Conservation (phyloP, 2,329 filamentous ascomycete species). For the Colletotrichum acutatum region DNA sequence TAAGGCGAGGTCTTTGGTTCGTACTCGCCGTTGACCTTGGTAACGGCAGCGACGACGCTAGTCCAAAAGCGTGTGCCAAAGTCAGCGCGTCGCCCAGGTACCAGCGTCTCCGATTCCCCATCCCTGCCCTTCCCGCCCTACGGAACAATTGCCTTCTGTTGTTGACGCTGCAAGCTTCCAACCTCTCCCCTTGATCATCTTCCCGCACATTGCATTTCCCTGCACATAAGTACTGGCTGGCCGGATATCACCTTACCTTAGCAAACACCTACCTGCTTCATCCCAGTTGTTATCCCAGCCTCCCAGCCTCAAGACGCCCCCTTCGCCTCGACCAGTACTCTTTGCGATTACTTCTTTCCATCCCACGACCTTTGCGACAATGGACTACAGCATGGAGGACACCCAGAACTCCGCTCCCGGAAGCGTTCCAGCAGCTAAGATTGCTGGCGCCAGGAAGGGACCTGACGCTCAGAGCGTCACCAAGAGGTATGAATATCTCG, state of each 20-base stretch:
- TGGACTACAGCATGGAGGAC: slow-evolving; percentile 62
- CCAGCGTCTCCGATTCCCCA: slow-evolving; percentile 29
- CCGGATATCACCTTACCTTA: neutral
- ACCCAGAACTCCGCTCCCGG: slow-evolving; percentile 76
- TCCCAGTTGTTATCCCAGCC: neutral
- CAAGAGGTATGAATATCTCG: slow-evolving; percentile 69
- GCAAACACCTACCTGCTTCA: slow-evolving; percentile 10
- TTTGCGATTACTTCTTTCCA: neutral
- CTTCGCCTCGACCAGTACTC: neutral
- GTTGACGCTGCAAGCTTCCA: slow-evolving; percentile 9
- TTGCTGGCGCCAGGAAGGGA: slow-evolving; percentile 65
- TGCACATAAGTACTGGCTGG: slow-evolving; percentile 11
- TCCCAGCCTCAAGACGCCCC: neutral
- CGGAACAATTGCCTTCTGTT: slow-evolving; percentile 23
- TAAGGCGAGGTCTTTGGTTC: neutral
- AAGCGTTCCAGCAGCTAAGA: slow-evolving; percentile 70
- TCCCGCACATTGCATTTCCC: neutral
- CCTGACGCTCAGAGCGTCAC: slow-evolving; percentile 79
- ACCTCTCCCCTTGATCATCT: slow-evolving; percentile 19
- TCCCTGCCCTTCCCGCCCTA: slow-evolving; percentile 22
- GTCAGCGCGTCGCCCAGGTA: slow-evolving; percentile 34
- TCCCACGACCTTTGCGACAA: slow-evolving; percentile 34
- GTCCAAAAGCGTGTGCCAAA: slow-evolving; percentile 13
- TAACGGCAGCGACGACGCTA: slow-evolving; percentile 32
- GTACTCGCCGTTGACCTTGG: slow-evolving; percentile 17